phyloP scores from a whole-genome alignment of 2,329 filamentous ascomycete species.

The Colletotrichum caudatum region DNA sequence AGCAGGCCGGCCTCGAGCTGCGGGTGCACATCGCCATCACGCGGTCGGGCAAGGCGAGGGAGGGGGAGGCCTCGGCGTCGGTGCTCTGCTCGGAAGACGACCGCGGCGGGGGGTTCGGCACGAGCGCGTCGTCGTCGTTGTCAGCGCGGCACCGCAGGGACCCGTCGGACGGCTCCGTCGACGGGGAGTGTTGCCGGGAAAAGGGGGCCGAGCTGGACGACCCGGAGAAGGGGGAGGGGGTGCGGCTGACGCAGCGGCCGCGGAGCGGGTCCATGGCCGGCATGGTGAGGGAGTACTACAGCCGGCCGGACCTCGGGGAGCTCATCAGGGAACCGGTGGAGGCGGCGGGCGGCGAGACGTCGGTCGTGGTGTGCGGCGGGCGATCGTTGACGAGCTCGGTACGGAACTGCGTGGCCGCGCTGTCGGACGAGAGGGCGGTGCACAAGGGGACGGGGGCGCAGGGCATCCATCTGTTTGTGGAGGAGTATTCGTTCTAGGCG shows the following conservation, averaged over 20 bases:
- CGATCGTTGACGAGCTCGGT: constrained; percentile 65
- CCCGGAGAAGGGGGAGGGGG: constrained; percentile 27
- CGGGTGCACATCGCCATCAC: constrained; percentile 68
- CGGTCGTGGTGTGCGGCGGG: constrained; percentile 70
- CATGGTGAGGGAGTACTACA: constrained; percentile 57
- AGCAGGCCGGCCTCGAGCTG: constrained; percentile 61
- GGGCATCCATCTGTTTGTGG: constrained; percentile 70
- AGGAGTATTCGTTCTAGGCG: constrained; percentile 67
- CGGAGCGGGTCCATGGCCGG: constrained; percentile 44
- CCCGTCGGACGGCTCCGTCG: constrained; percentile 17
- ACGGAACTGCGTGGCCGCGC: constrained; percentile 65
- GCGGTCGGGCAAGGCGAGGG: constrained; percentile 46
- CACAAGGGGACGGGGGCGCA: constrained; percentile 75
- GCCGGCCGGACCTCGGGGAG: constrained; percentile 62
- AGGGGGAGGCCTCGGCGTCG: constrained; percentile 43
- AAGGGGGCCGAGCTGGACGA: constrained; percentile 26
- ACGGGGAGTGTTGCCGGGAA: constrained; percentile 12
- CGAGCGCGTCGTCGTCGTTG: constrained; percentile 7
- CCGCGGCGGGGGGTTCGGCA: constrained; percentile 39
- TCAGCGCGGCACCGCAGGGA: constrained; percentile 19
- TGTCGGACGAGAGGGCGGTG: constrained; percentile 72
- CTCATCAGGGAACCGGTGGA: constrained; percentile 68
- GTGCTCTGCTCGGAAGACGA: constrained; percentile 17
- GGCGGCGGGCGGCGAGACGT: constrained; percentile 70
- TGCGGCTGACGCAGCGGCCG: constrained; percentile 44